phyloP scores from a whole-genome alignment of 1,284 basidiomycete species.

The Neotropicomus parvogracilis region DNA sequence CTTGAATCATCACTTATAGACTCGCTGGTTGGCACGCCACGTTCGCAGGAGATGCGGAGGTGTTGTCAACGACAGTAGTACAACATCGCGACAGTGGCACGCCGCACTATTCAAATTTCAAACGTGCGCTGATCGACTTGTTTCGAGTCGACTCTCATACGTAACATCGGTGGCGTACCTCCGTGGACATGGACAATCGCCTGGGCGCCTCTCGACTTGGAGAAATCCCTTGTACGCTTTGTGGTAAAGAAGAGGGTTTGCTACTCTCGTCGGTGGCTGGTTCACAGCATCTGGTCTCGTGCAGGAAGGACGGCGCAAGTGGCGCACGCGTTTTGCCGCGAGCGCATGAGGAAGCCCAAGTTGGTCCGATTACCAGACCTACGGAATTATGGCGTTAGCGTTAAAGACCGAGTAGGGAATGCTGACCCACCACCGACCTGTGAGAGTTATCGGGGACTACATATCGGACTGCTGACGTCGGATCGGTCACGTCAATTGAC shows the following conservation, averaged over 20 bases:
- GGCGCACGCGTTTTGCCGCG: conserved; percentile 15
- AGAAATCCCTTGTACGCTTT: conserved; percentile 12
- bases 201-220: background rate
- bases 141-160: conserved; percentile 11
- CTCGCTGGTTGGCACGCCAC: conserved; percentile 19
- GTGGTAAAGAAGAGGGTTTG: conserved; percentile 6
- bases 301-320: conserved; percentile 19
- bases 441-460: background rate
- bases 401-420: conserved; percentile 9
- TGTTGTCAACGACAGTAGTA: background rate
- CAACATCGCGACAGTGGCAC: conserved; percentile 8
- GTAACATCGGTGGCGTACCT: conserved; percentile 23
- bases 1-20: background rate
- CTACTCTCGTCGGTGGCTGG: conserved; percentile 20
- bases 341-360: background rate
- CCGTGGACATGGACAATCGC: conserved; percentile 13
- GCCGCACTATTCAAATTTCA: conserved; percentile 2
- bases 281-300: conserved; percentile 26
- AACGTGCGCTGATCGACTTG: conserved; percentile 4
- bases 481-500: conserved; percentile 7
- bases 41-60: conserved; percentile 2
- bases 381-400: conserved; percentile 7
- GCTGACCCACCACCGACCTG: too few species aligned
- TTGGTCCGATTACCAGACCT: conserved; percentile 5
- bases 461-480: background rate